Evolutionary conservation across 2,329 filamentous ascomycete species (phyloP), one percentile per base, ranked within the genome.

Genomic region (Trichoderma guizhouense): DNA sequence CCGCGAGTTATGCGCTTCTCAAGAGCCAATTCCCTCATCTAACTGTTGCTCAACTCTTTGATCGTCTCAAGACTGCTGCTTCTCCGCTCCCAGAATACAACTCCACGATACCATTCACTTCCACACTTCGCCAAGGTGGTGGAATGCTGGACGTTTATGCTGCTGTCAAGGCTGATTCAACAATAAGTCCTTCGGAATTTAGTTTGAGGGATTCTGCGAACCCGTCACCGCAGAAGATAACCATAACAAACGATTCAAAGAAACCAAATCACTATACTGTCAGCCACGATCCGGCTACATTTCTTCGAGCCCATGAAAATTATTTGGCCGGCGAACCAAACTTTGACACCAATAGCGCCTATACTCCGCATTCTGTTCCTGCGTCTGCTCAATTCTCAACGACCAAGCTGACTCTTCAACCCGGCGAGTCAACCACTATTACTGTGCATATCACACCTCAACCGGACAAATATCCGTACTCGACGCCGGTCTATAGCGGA

Each of bases 1-100:
- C 84, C 5, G 84, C 80, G 36, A 77, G 80, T 36, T 75, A 77
- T 34, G 80, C 79, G 36, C 76, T 82, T 30, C 76, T 87, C 72
- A 71, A 58, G 32, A 65, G 60, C n/a, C 69, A 71, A 24, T 34
- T 47, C 6, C 69, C 69, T 26, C 60, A 58, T 12, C 51, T 71
- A 12, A 51, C 61, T 2, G 53, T 43, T 6, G 21, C 28, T 11
- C 32, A 65, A 43, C 60, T 65, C 8, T 71, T 11, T 21, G 39
- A 57, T 8, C 57, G 66, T 15, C 66, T 69, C 5, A 69, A 61
- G n/a, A 51, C 57, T 7, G 36, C 66, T 6, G n/a, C 66, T 1
- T 18, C 5, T 21, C 66, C 55, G 53, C 36, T 60, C 11, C 39
- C 30, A 8, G 69, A 57, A 21, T 57, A 6, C 36, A 58, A 43